Conservation (phyloP, 2,329 filamentous ascomycete species). For the Botrytis squamosa region DNA sequence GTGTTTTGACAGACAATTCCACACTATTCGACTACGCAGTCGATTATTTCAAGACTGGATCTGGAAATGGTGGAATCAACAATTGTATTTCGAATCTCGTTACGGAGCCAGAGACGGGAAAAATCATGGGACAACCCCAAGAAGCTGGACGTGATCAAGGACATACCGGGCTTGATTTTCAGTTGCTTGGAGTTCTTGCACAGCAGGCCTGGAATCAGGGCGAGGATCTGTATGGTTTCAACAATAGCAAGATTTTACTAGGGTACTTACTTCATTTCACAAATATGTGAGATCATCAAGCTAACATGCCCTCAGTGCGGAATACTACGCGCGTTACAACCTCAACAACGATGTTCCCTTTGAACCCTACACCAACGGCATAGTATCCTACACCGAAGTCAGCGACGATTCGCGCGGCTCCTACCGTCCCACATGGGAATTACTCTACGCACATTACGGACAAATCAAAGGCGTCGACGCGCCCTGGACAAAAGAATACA, state of each 20-base stretch:
- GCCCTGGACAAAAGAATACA: neutral
- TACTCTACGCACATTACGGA: neutral
- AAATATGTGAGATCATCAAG: neutral
- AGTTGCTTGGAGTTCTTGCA: neutral
- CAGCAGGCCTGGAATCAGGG: neutral
- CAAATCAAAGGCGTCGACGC: neutral
- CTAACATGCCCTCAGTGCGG: neutral
- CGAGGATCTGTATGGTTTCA: neutral
- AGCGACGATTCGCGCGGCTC: neutral
- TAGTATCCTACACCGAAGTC: neutral
- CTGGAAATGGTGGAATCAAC: slow-evolving; percentile 1
- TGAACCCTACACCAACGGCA: neutral
- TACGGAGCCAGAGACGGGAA: neutral
- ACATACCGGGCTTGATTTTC: neutral
- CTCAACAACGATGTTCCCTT: neutral
- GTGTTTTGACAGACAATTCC: neutral
- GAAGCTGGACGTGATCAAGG: neutral
- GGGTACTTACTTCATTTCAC: neutral
- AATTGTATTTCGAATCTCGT: neutral
- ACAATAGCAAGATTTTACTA: neutral
- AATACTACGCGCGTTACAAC: slow-evolving; percentile 4
- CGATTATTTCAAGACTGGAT: slow-evolving; percentile 2
- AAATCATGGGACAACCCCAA: neutral
- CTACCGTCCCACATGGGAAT: neutral
- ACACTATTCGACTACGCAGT: neutral